These are phyloP conservation scores for Tricholoma bakamatsutake DNA, from an alignment of 768 basidiomycete species.

Conservation along the genomic window DNA sequence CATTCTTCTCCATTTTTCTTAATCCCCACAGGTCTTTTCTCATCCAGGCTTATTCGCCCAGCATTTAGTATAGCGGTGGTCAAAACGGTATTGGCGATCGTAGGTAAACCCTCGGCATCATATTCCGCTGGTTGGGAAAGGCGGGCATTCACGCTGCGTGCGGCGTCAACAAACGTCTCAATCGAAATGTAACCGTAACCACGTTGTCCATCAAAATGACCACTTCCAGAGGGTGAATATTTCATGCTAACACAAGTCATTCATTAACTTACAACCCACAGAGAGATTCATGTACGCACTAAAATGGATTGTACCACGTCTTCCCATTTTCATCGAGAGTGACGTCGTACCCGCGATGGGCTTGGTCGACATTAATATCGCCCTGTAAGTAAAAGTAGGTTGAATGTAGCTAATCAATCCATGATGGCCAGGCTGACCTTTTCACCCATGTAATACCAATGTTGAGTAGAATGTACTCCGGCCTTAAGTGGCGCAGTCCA, in stretches of 20 bases:
- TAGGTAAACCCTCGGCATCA: slow-evolving; percentile 77
- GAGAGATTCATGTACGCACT: slow-evolving; percentile 42
- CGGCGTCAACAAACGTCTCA: slow-evolving; percentile 87
- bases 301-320: slow-evolving; percentile 86
- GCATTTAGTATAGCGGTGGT: slow-evolving; percentile 88
- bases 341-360: slow-evolving; percentile 89
- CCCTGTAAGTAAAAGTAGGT: slow-evolving; percentile 43
- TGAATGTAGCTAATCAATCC: background rate
- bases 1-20: slow-evolving; percentile 59
- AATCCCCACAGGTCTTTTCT: slow-evolving; percentile 80
- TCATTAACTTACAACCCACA: slow-evolving; percentile 4
- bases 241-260: slow-evolving; percentile 64
- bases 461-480: slow-evolving; percentile 87
- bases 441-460: slow-evolving; percentile 95
- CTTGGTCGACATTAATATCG: slow-evolving; percentile 89
- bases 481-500: slow-evolving; percentile 91
- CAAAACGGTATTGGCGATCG: slow-evolving; percentile 82
- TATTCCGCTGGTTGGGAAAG: slow-evolving; percentile 61
- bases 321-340: slow-evolving; percentile 84
- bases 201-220: slow-evolving; percentile 90
- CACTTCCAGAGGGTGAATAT: slow-evolving; percentile 86
- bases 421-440: slow-evolving; percentile 43
- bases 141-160: slow-evolving; percentile 71
- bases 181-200: slow-evolving; percentile 92
- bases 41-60: slow-evolving; percentile 84